Evolutionary conservation across 345 rosid genomes (phyloP), one percentile per base, ranked within the genome.

Genomic region (Litchi chinensis): DNA sequence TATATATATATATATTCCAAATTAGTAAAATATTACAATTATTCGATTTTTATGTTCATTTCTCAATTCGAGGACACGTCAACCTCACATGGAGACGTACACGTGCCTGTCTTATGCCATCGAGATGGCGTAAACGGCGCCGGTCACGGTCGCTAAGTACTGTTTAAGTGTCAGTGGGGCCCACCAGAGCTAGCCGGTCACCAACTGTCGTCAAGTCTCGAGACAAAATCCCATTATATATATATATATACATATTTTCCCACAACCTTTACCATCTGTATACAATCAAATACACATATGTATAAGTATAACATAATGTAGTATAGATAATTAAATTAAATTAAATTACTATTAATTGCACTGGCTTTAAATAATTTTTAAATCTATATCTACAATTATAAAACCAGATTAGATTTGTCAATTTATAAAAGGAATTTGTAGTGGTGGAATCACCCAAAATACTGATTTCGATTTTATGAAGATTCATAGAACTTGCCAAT

Each of bases 121-220:
- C 62, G 75, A 75, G 79, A 66, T 60, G 80, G 79, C 92, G 89
- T 62, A 50, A 86, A 68, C 88, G 82, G 84, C 84, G 92, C 88
- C 88, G 89, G 89, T 83, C 80, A 81, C 83, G 88, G 86, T 71
- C 41, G 15, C 69, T 67, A 72, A n/a, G 7, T 82, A 21, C 41
- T 48, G 63, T 15, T 54, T 16, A 5, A 41, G 73, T 69, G 83
- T 81, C 86, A 32, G 83, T 50, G 74, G 87, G 86, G n/a, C 82
- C 83, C 81, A 71, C 68, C 59, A 4, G 68, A 18, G 64, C 68
- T 52, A 26, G 76, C 75, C 81, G 83, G 81, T 85, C 79, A 63
- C 82, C 82, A 2, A 9, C 80, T 80, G 86, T 85, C 84, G 22
- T 50, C 79, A 44, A 76, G 68, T 80, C 77, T 74, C 71, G 39